phyloP scores from a whole-genome alignment of 148 eudicot genomes.

The Limonium bicolor region DNA sequence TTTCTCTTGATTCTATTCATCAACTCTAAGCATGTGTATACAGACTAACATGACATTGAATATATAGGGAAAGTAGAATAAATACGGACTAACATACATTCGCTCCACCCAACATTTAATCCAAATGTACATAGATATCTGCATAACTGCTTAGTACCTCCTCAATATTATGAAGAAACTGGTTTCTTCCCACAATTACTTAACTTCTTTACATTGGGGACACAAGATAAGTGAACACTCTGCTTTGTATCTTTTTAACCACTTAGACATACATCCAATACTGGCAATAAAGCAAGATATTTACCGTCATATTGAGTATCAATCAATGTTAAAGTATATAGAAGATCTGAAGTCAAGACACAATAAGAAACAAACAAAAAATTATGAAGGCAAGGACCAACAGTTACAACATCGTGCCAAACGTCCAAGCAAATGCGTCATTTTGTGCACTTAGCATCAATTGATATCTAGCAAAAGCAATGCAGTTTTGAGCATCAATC shows the following conservation, averaged over 20 bases:
- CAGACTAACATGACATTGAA: too few relatives aligned
- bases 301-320: too few relatives aligned
- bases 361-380: constrained; percentile 36
- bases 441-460: constrained; percentile 68
- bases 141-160: too few relatives aligned
- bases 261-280: constrained; percentile 97
- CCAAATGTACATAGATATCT: too few relatives aligned
- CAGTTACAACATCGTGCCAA: constrained; percentile 97
- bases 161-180: constrained; percentile 68
- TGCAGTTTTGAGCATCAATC: constrained; percentile 3
- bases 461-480: constrained; percentile 32
- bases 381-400: constrained; percentile 96
- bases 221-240: constrained; percentile 63
- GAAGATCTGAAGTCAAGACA: background rate
- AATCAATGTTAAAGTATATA: too few relatives aligned
- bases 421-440: constrained; percentile 83
- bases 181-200: constrained; percentile 84
- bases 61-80: too few relatives aligned
- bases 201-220: constrained; percentile 84
- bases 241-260: constrained; percentile 74
- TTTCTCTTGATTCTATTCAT: too few relatives aligned
- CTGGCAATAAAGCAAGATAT: constrained; percentile 22
- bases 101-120: too few relatives aligned
- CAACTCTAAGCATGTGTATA: background rate
- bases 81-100: too few relatives aligned